Evolutionary conservation across 768 basidiomycete genomes (phyloP).

Genomic region (Termitomyces sp.): DNA sequence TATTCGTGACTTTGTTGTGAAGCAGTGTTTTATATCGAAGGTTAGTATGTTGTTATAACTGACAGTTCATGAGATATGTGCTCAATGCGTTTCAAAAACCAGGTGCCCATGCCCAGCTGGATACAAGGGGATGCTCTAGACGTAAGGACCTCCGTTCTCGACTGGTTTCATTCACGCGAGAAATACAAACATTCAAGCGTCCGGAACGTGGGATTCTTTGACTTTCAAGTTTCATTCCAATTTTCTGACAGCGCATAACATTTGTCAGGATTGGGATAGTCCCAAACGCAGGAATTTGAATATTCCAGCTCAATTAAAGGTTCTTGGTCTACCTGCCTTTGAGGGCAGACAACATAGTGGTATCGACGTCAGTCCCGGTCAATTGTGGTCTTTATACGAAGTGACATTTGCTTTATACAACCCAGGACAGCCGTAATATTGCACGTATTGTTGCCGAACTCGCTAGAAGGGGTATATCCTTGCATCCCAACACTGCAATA

Average conservation of each 20-base stretch:
- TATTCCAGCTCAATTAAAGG: conserved; percentile 68
- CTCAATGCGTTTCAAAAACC: conserved; percentile 6
- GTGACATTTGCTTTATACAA: conserved; percentile 11
- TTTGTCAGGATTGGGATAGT: conserved; percentile 20
- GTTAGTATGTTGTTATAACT: conserved; percentile 29
- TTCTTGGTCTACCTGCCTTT: conserved; percentile 71
- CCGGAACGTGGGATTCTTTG: conserved; percentile 14
- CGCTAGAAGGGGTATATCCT: conserved; percentile 57
- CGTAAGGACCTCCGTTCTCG: conserved; percentile 55
- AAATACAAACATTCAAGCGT: conserved; percentile 13
- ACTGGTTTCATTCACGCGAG: conserved; percentile 33
- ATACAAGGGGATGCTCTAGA: conserved; percentile 71
- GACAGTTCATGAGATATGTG: neutral
- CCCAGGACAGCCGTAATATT: conserved; percentile 86
- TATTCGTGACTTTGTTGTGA: conserved; percentile 79
- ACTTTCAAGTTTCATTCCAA: conserved; percentile 4
- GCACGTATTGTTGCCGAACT: conserved; percentile 77
- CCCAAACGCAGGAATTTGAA: conserved; percentile 43
- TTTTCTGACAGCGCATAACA: neutral
- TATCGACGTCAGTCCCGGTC: conserved; percentile 66
- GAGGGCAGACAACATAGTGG: conserved; percentile 85
- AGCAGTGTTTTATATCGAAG: conserved; percentile 86
- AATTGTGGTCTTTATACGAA: conserved; percentile 10
- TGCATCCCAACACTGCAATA: conserved; percentile 73
- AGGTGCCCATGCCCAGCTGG: conserved; percentile 72